A percentile compares a stretch with the other conserved stretches of the same genome.
phyloP scores from a whole-genome alignment of 345 rosid genomes.

The Brassica carinata region DNA sequence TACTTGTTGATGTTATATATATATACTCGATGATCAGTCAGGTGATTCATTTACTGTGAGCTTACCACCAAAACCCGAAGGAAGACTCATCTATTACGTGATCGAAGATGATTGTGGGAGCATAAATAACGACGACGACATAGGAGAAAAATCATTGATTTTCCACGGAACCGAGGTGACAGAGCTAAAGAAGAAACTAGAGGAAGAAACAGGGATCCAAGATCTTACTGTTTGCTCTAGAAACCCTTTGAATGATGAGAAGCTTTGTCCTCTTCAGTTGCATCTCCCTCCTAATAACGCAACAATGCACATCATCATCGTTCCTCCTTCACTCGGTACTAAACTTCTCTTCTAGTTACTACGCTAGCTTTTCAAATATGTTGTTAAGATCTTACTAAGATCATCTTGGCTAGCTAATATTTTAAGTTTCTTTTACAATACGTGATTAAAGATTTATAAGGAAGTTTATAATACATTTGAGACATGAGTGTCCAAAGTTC shows the following conservation, averaged over 20 bases:
- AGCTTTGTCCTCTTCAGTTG: constrained; percentile 76
- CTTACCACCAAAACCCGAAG: constrained; percentile 45
- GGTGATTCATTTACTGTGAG: constrained; percentile 26
- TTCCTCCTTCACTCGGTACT: constrained; percentile 45
- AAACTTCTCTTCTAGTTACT: not conserved
- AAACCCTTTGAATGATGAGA: constrained; percentile 67
- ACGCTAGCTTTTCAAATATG: not conserved
- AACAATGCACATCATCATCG: constrained; percentile 63
- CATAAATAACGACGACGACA: constrained; percentile 31
- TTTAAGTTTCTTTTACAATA: not conserved
- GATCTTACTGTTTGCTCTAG: constrained; percentile 60
- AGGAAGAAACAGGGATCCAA: constrained; percentile 59
- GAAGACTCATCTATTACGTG: constrained; percentile 62
- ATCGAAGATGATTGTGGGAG: constrained; percentile 56
- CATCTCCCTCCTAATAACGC: constrained; percentile 91
- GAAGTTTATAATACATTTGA: not conserved
- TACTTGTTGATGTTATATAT: not conserved
- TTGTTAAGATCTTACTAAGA: too few relatives aligned
- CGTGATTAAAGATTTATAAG: not conserved
- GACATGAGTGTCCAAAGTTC: not conserved
- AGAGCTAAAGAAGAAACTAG: constrained; percentile 57
- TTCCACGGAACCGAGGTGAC: constrained; percentile 69
- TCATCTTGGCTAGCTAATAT: not conserved
- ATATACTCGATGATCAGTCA: constrained; percentile 7
- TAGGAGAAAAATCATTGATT: constrained; percentile 43